Evolutionary conservation across 352 stramenopile species (phyloP), one percentile per base, ranked within the genome.

Genomic region (Pythium phragmitis): DNA sequence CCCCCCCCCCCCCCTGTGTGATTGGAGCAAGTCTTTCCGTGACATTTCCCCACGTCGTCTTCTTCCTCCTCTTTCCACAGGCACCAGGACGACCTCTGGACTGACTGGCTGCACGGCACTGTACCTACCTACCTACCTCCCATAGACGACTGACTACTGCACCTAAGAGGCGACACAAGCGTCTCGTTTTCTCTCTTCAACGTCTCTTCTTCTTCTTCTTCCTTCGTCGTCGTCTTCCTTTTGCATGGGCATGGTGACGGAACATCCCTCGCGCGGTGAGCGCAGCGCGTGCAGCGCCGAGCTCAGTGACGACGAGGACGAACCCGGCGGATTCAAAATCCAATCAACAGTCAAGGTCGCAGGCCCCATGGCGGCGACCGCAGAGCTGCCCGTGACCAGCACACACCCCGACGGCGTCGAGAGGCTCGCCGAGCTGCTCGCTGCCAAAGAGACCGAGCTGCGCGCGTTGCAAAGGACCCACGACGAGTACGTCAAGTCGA

Each of bases 401-500:
- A 12, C 7, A 21, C 7, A 49, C 17, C 43, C 19, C 28, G 43
- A 52, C 41, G 19, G 26, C 14, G n/a, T 61, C 21, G 55, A 61
- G 37, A 21, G 57, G 16, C 58, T 72, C 52, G 48, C 33, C 19
- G 54, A 67, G 19, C 19, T 80, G 2, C 49, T 82, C 33, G 60
- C 63, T 1, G 43, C 65, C 19, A 77, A 77, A 55, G 37, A 74
- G 4, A 42, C 55, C 11, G 78, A 89, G 58, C 68, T 92, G 1
- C 63, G 60, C 47, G 67, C 77, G 54, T 51, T 92, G 37, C 83
- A 92, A 51, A 64, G 68, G 45, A 82, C 73, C 5, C 79, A 90
- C 43, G 81, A 92, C 57, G 81, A 92, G 58, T 92, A 88, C 67
- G 70, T 92, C 47, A 75, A 75, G 43, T 91, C 81, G 1, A 91